Base-by-base conservation (phyloP, 768 basidiomycete genomes). In the Lactarius indigo region DNA sequence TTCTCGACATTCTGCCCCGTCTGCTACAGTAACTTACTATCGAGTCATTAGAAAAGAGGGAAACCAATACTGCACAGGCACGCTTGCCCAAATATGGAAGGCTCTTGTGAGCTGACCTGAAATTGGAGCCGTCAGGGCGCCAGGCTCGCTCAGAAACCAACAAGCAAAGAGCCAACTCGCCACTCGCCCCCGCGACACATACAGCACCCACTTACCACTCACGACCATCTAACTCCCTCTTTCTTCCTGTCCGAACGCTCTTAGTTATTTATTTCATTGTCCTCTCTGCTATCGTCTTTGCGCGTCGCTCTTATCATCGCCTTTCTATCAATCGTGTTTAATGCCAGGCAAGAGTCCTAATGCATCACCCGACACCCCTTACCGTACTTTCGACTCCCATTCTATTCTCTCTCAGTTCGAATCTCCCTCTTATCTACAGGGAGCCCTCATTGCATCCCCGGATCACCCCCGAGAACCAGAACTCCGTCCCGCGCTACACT, bases 381-480 rank as follows among this genome's bases (percentile, higher is more conserved):
- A 62, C 17, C 61, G 54, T 61, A 44, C 56, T 26, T 50, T 59
- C 37, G 57, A 69, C 30, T 64, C 67, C 8, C 67, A 59, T 54
- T 56, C 68, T 41, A 39, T 69, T 58, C 56, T 70, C 52, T 20
- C 68, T 42, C 64, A 65, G 41, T 65, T 70, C 44, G 68, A 70
- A 9, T 44, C 47, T 31, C 42, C 60, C 17, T 10, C 30, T 33
- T 10, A 5, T 20, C 28, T 15, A 10, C 23, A 35, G 8, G 58
- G n/a, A 6, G 13, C 44, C 35, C 37, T 47, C 59, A 30, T 55
- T 9, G 12, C 3, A 42, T 28, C 33, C 33, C 5, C 50, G 3
- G 61, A 37, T 39, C 28, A 42, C 23, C 18, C 41, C 35, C 57
- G 62, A 59, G 37, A 17, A 13, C 28, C 57, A 26, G 59, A 61